phyloP scores from a whole-genome alignment of 1,284 basidiomycete genomes.

The Cutaneotrichosporon cavernicola region DNA sequence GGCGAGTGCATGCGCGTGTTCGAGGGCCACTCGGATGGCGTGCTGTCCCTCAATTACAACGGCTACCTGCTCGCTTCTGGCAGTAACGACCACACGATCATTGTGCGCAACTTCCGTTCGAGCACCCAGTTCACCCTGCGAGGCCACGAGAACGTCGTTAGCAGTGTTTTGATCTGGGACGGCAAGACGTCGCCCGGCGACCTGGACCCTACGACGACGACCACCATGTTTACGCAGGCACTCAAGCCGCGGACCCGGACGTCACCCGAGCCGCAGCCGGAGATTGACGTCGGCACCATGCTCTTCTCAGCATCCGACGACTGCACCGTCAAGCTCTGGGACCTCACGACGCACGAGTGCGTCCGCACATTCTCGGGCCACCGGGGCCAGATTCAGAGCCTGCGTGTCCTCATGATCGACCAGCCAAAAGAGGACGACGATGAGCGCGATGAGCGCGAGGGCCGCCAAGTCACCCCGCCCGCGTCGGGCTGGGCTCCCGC shows the following conservation, averaged over 20 bases:
- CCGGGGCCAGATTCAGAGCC: constrained; percentile 89
- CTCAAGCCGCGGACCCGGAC: constrained; percentile 14
- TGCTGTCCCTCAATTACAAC: constrained; percentile 90
- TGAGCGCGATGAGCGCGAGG: constrained; percentile 30
- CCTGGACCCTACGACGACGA: constrained; percentile 50
- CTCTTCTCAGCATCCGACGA: constrained; percentile 97
- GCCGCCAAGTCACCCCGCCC: constrained; percentile 13
- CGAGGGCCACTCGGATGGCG: constrained; percentile 87
- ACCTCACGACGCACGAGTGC: constrained; percentile 76
- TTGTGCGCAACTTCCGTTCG: constrained; percentile 87
- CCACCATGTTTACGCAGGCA: constrained; percentile 44
- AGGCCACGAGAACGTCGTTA: constrained; percentile 96
- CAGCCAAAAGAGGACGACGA: constrained; percentile 34
- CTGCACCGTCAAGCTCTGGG: constrained; percentile 90
- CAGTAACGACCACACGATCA: constrained; percentile 83
- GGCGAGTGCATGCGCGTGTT: constrained; percentile 77
- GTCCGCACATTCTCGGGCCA: constrained; percentile 85
- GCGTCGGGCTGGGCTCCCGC: constrained; percentile 22
- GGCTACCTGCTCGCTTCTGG: constrained; percentile 87
- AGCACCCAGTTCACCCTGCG: constrained; percentile 88
- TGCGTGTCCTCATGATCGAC: constrained; percentile 71
- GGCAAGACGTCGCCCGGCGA: constrained; percentile 58
- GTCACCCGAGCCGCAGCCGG: constrained; percentile 25
- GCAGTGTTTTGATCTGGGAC: constrained; percentile 92
- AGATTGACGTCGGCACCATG: constrained; percentile 80